phyloP scores from a whole-genome alignment of 2,329 filamentous ascomycete species.

The Cytospora piceae region DNA sequence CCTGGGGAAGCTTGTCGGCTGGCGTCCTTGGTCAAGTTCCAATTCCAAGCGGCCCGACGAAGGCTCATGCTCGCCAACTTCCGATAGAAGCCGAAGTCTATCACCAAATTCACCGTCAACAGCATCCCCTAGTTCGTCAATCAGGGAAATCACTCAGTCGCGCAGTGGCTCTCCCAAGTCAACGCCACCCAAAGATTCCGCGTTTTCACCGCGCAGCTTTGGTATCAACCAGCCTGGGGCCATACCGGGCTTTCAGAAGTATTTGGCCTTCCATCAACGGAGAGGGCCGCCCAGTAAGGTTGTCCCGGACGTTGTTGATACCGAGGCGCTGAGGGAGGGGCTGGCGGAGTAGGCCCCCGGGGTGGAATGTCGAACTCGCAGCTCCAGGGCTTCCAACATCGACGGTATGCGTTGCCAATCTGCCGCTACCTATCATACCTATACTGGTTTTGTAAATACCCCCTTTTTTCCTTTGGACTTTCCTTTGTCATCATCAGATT shows the following conservation, averaged over 20 bases:
- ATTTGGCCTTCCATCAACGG: constrained; percentile 54
- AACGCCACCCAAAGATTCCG: constrained; percentile 16
- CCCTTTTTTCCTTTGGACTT: background rate
- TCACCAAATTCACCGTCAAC: constrained; percentile 25
- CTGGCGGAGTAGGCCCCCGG: constrained; percentile 49
- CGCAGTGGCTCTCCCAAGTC: constrained; percentile 10
- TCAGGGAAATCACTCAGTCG: constrained; percentile 13
- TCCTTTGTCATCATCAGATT: constrained; percentile 1
- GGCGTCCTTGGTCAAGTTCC: constrained; percentile 51
- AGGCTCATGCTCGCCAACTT: constrained; percentile 17
- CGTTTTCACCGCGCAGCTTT: constrained; percentile 27
- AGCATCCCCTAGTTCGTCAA: constrained; percentile 26
- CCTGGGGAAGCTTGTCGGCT: constrained; percentile 52
- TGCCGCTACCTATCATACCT: background rate
- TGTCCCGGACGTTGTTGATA: constrained; percentile 60
- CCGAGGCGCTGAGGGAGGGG: constrained; percentile 63
- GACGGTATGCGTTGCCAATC: background rate
- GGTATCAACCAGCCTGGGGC: constrained; percentile 80
- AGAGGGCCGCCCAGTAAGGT: constrained; percentile 60
- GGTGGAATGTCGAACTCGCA: background rate
- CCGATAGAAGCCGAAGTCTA: constrained; percentile 17
- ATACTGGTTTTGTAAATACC: background rate
- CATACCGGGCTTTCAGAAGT: constrained; percentile 71
- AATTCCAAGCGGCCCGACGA: constrained; percentile 6
- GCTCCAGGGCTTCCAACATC: background rate